Evolutionary conservation across 192 early-diverging fungal genomes (phyloP).

Genomic region (Coemansia sp.): DNA sequence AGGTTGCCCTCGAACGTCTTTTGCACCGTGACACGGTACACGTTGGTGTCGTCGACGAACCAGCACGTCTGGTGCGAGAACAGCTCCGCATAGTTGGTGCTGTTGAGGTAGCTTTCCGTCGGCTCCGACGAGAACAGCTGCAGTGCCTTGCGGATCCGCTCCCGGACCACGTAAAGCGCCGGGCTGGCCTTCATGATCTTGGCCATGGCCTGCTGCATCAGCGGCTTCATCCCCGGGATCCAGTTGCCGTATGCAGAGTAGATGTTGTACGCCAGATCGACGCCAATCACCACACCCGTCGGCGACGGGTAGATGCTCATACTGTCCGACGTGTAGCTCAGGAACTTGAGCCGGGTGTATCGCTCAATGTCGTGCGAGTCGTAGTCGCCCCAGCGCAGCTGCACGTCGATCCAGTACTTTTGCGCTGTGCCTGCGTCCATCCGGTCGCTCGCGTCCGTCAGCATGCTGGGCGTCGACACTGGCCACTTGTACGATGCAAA

Average conservation of each 20-base stretch:
- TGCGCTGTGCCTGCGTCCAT: conserved; percentile 96
- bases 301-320: conserved; percentile 99
- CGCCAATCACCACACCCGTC: conserved; percentile 91
- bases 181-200: conserved; percentile 99
- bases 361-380: conserved; percentile 99
- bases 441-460: conserved; percentile 89
- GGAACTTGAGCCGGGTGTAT: conserved; percentile 95
- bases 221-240: conserved; percentile 98
- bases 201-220: conserved; percentile 95
- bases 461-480: conserved; percentile 86
- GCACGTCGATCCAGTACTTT: conserved; percentile 98
- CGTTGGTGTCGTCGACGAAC: conserved; percentile 99
- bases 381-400: conserved; percentile 97
- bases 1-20: conserved; percentile 99
- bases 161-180: conserved; percentile 92
- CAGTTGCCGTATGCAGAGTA: conserved; percentile 95
- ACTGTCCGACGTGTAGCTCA: conserved; percentile 97
- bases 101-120: conserved; percentile 95
- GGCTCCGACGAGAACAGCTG: conserved; percentile 98
- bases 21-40: conserved; percentile 98
- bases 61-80: conserved; percentile 98
- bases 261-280: conserved; percentile 96
- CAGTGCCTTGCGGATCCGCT: conserved; percentile 97
- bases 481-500: conserved; percentile 99
- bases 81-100: conserved; percentile 91